Evolutionary conservation across 2,329 filamentous ascomycete genomes (phyloP).

Genomic region (Pyrenochaeta sp.): DNA sequence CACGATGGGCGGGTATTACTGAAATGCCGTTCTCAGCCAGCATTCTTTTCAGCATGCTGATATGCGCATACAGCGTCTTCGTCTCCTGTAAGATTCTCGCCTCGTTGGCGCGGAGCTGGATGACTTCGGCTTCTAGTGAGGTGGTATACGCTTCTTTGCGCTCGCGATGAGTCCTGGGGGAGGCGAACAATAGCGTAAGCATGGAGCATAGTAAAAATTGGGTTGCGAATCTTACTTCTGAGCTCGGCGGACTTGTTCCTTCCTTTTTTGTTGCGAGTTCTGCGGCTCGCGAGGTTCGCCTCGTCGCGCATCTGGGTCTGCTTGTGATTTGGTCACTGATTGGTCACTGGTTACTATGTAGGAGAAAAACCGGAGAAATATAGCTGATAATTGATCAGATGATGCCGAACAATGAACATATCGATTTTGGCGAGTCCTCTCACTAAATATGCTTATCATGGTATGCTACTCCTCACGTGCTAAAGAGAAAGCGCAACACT

Average conservation of each 20-base stretch:
- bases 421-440: too few relatives aligned
- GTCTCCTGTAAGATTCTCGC: constrained; percentile 37
- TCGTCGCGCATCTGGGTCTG: background rate
- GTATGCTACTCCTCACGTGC: background rate
- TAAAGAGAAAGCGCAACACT: background rate
- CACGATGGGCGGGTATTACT: constrained; percentile 1
- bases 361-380: too few relatives aligned
- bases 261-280: constrained; percentile 31
- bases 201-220: too few relatives aligned
- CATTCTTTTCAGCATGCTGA: constrained; percentile 27
- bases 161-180: constrained; percentile 43
- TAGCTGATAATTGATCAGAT: too few relatives aligned
- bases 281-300: background rate
- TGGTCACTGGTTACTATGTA: background rate
- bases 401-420: too few relatives aligned
- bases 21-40: constrained; percentile 28
- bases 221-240: constrained; percentile 31
- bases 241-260: constrained; percentile 50
- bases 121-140: constrained; percentile 37
- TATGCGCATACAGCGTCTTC: constrained; percentile 28
- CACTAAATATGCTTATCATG: background rate
- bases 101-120: constrained; percentile 43
- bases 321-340: background rate
- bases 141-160: constrained; percentile 46
- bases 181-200: background rate